These are phyloP conservation scores for Phytophthora litchii DNA, from an alignment of 352 stramenopile species.

Conservation along the genomic window DNA sequence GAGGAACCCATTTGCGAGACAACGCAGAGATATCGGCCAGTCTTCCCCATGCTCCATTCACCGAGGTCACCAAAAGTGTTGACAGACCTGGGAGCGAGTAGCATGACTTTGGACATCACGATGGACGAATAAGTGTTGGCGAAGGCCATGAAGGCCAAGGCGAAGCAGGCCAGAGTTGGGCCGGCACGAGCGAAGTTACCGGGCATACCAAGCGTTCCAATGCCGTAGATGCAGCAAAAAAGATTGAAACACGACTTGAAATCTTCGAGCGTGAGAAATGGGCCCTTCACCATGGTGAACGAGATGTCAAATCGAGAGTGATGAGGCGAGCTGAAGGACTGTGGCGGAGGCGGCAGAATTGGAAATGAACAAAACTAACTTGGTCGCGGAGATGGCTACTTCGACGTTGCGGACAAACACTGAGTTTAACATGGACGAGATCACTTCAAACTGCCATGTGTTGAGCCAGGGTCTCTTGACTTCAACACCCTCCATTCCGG, in stretches of 20 bases:
- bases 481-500: conserved; percentile 11
- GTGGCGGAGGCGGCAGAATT: conserved; percentile 9
- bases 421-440: neutral
- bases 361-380: conserved; percentile 15
- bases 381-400: neutral
- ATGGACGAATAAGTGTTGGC: conserved; percentile 70
- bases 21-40: conserved; percentile 52
- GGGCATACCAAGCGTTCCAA: conserved; percentile 73
- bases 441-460: too few relatives aligned
- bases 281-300: conserved; percentile 24
- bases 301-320: neutral
- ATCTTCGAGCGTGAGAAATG: conserved; percentile 58
- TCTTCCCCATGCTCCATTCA: conserved; percentile 55
- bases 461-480: conserved; percentile 12
- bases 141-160: conserved; percentile 64
- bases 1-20: conserved; percentile 61
- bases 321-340: neutral
- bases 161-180: conserved; percentile 45
- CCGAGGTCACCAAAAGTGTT: conserved; percentile 65
- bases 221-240: conserved; percentile 69
- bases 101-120: conserved; percentile 57
- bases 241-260: conserved; percentile 63
- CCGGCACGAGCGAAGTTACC: conserved; percentile 68
- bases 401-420: conserved; percentile 1
- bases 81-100: conserved; percentile 51